Base-by-base conservation (phyloP, 139 green algal species). In the Chloropicon primus region DNA sequence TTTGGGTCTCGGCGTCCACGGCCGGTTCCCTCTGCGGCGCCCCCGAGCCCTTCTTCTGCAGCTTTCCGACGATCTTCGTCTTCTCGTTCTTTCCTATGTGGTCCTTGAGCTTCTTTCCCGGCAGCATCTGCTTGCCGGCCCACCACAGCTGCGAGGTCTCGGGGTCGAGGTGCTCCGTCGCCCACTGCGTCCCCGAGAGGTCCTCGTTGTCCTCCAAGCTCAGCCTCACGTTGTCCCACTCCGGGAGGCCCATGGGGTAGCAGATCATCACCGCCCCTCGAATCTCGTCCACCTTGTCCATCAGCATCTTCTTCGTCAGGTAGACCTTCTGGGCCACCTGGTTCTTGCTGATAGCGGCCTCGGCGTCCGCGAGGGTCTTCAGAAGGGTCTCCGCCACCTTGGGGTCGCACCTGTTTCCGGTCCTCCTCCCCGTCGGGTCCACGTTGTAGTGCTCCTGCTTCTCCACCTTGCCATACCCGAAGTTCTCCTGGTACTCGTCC, bases 201-300 rank as follows among this genome's bases (percentile, higher is more conserved):
- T 93, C 86, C 77, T 94, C 88, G 22, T 80, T 83, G 54, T 80
- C 85, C 75, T 95, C 91, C 3, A 96, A 71, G 28, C 29, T 80
- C 62, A 85, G 75, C 27, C 89, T 78, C 24, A 96, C 88, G 21
- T 82, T 82, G 85, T 96, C 91, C 86, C 87, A 95, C 41, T 90
- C 87, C 0, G 90, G 90, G 76, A 96, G 79, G 2, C 91, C 91
- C 86, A 90, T 89, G 5, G 91, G 91, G 80, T 92, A 95, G 81
- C 89, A 93, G 28, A 93, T 93, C 88, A 94, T 93, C 0, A 93
- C 90, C 0, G 88, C 91, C 27, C 91, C 89, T 21, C 88, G 85
- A 10, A 96, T 83, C 27, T 84, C 84, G 82, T 94, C 87, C 1
- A 96, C 76, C 1, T 84, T 85, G 17, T 89, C 84, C 29, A 84